Evolutionary conservation across 1,284 basidiomycete genomes (phyloP).

Genomic region (Anthracocystis setariae): DNA sequence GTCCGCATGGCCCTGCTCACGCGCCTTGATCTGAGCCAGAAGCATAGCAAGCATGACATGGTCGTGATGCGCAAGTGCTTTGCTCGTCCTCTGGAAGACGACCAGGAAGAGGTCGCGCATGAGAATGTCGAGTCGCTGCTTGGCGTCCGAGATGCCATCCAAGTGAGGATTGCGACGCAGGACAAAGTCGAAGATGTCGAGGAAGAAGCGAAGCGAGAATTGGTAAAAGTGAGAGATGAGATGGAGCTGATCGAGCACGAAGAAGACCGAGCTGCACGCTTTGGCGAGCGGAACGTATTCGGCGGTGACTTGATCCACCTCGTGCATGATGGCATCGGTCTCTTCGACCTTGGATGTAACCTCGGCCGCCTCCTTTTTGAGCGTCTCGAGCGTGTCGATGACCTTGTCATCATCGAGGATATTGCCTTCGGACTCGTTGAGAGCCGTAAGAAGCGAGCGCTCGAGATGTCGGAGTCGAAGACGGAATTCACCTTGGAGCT

Average conservation of each 20-base stretch:
- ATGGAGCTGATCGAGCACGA: constrained; percentile 93
- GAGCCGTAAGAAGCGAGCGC: constrained; percentile 89
- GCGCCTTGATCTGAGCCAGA: constrained; percentile 87
- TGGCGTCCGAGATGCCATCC: constrained; percentile 79
- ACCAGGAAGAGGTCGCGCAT: constrained; percentile 89
- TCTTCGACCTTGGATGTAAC: constrained; percentile 97
- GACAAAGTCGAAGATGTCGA: constrained; percentile 96
- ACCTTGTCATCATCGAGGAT: constrained; percentile 99
- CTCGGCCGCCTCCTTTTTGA: constrained; percentile 96
- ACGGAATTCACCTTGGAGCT: constrained; percentile 97
- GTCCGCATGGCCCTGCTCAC: constrained; percentile 67
- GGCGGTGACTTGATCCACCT: constrained; percentile 93
- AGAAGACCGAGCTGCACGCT: constrained; percentile 96
- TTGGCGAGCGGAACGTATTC: constrained; percentile 95
- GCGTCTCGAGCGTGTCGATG: constrained; percentile 92
- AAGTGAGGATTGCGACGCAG: constrained; percentile 91
- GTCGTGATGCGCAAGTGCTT: constrained; percentile 89
- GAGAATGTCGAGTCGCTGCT: constrained; percentile 81
- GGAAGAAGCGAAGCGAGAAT: constrained; percentile 96
- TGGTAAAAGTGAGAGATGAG: constrained; percentile 98
- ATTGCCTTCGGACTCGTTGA: constrained; percentile 96
- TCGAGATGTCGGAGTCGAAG: constrained; percentile 91
- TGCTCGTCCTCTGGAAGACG: constrained; percentile 87
- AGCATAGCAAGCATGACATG: constrained; percentile 90
- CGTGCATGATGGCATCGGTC: constrained; percentile 92